Evolutionary conservation across 2,329 filamentous ascomycete species (phyloP).

Genomic region (Colletotrichum salicis): DNA sequence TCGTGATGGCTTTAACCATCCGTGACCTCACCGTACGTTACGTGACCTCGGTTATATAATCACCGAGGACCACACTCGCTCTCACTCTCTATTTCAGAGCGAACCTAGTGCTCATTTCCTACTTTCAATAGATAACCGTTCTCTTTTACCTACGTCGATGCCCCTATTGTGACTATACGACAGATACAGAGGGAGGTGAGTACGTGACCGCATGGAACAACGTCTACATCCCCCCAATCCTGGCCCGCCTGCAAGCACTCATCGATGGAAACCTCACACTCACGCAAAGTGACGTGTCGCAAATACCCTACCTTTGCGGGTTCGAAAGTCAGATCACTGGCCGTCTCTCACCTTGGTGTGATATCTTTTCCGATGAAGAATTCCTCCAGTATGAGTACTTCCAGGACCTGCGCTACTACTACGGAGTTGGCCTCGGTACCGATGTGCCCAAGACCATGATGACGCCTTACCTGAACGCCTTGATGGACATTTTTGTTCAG

Average conservation of each 20-base stretch:
- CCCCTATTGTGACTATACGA: too few species aligned
- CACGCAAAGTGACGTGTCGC: constrained; percentile 61
- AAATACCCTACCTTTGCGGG: constrained; percentile 76
- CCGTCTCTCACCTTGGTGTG: constrained; percentile 69
- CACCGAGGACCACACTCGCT: too few species aligned
- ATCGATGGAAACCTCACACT: constrained; percentile 66
- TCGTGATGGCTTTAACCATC: too few species aligned
- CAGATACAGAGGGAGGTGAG: constrained; percentile 62
- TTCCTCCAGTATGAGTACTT: constrained; percentile 73
- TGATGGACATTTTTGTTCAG: constrained; percentile 62
- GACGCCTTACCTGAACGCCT: constrained; percentile 67
- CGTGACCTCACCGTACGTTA: too few species aligned
- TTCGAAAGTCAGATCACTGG: constrained; percentile 77
- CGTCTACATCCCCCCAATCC: constrained; percentile 64
- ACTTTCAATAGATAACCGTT: too few species aligned
- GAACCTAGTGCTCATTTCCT: too few species aligned
- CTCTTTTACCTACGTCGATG: too few species aligned
- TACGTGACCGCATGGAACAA: constrained; percentile 58
- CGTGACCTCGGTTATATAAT: too few species aligned
- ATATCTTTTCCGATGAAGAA: constrained; percentile 70
- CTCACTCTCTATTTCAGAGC: too few species aligned
- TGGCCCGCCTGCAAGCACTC: constrained; percentile 62
- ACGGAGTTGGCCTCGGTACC: constrained; percentile 69
- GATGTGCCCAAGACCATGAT: constrained; percentile 66
- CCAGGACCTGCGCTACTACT: constrained; percentile 76